These are phyloP conservation scores for Plectosphaerella plurivora DNA, from an alignment of 2,329 filamentous ascomycete genomes.

Conservation along the genomic window DNA sequence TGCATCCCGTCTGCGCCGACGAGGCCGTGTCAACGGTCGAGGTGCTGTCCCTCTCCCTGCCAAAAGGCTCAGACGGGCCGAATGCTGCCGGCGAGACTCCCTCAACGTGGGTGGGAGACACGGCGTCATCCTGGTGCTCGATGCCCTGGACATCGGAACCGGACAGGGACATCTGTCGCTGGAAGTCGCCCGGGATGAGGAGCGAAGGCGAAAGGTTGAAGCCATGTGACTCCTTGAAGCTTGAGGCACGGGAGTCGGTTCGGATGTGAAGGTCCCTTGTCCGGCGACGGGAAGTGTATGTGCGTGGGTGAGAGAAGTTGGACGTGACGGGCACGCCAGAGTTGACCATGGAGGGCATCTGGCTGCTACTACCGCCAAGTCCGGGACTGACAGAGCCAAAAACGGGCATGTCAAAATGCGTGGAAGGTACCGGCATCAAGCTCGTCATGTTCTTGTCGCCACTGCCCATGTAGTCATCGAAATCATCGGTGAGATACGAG, in stretches of 20 bases:
- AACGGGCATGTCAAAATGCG: constrained; percentile 36
- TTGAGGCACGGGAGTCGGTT: constrained; percentile 43
- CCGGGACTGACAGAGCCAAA: constrained; percentile 45
- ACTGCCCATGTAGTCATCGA: no score
- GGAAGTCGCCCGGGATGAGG: constrained; percentile 57
- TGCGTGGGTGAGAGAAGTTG: constrained; percentile 49
- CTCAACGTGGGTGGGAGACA: constrained; percentile 24
- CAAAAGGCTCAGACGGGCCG: constrained; percentile 24
- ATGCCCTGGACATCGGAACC: constrained; percentile 1
- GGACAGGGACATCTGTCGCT: constrained; percentile 43
- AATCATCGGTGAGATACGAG: no score
- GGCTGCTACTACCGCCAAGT: constrained; percentile 21
- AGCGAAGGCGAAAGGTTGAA: constrained; percentile 58
- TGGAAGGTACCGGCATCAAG: constrained; percentile 7
- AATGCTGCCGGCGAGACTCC: constrained; percentile 26
- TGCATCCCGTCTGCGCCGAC: constrained; percentile 41
- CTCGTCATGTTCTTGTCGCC: constrained; percentile 17
- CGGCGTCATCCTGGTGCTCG: constrained; percentile 26
- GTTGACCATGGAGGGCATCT: no score
- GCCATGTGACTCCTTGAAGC: constrained; percentile 55
- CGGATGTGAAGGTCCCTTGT: constrained; percentile 26
- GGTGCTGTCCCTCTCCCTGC: constrained; percentile 45
- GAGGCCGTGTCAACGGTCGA: constrained; percentile 49
- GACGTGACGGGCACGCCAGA: constrained; percentile 26
- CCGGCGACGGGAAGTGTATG: constrained; percentile 25